phyloP scores from a whole-genome alignment of 371 early-diverging fungal genomes.

The Funneliformis caledonium region DNA sequence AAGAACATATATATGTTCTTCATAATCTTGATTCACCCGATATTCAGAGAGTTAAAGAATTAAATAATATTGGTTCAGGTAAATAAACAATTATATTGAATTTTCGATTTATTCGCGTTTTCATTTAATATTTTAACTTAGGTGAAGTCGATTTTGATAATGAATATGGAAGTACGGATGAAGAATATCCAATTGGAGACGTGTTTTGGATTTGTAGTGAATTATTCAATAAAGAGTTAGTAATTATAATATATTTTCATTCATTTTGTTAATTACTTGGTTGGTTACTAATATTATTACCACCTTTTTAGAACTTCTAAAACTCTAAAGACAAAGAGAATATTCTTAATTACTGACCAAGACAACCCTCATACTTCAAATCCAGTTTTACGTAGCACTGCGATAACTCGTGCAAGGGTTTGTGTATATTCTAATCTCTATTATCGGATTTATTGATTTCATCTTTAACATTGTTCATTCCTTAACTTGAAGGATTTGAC shows the following conservation, averaged over 20 bases:
- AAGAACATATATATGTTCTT: slow-evolving; percentile 63
- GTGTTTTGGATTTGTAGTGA: slow-evolving; percentile 63
- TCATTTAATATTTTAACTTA: not conserved
- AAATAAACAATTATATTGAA: slow-evolving; percentile 9
- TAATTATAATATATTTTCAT: not conserved
- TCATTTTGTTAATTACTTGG: not conserved
- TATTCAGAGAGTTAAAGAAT: slow-evolving; percentile 62
- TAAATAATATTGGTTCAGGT: slow-evolving; percentile 63
- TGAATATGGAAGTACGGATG: slow-evolving; percentile 52
- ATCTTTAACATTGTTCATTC: not conserved
- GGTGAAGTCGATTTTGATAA: slow-evolving; percentile 31
- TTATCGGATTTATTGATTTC: not conserved
- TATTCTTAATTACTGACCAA: slow-evolving; percentile 67
- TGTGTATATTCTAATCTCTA: not conserved
- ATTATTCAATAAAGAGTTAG: slow-evolving; percentile 57
- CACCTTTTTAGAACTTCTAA: not conserved
- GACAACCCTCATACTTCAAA: slow-evolving; percentile 60
- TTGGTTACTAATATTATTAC: not conserved
- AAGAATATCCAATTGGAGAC: slow-evolving; percentile 56
- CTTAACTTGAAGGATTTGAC: slow-evolving; percentile 48
- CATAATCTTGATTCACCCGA: slow-evolving; percentile 68
- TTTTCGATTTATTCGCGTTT: not conserved
- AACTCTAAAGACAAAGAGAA: slow-evolving; percentile 56
- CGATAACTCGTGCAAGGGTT: slow-evolving; percentile 55
- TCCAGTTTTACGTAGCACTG: slow-evolving; percentile 48